Evolutionary conservation across 2,329 filamentous ascomycete species (phyloP), one percentile per base, ranked within the genome.

Genomic region (Apiospora marii): DNA sequence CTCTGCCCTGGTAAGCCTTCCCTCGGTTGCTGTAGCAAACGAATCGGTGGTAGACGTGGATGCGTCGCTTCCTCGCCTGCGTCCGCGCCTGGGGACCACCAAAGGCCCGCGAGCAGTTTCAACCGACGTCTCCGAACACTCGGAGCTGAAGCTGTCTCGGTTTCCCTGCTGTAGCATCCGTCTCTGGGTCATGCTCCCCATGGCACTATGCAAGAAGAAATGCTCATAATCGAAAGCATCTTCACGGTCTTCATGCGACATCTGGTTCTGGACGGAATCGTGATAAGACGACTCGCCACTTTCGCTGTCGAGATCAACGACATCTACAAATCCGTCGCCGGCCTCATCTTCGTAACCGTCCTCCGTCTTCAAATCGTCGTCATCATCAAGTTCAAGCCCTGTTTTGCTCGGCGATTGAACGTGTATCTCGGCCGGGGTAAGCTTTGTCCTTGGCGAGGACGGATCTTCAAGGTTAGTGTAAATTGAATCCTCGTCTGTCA

Each of bases 191-290:
- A 94, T 92, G 2, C 89, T 94, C 7, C 94, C 95, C 88, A 98
- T 92, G 14, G 95, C 94, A 76, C 94, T 97, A 81, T 98, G 95
- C 19, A 98, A 87, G 81, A 98, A 98, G 83, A 98, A 98, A 80
- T 97, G 92, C 81, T 98, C 94, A 75, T 98, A 98, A 81, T 98
- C 96, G 79, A 98, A 98, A 0, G 95, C 95, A 81, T 98, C 96
- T 76, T 95, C 92, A 27, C 96, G 93, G 81, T 98, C 95, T 83
- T 98, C 96, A 78, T 98, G 96, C 0, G 94, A 94, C 7, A 93
- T 84, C 12, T 88, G 87, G 70, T 89, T 87, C 71, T 89, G 86
- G 68, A 87, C 81, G 0, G 87, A 85, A 76, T 92, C 91, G 77
- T 92, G 89, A 77, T 93, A 92, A 8, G 91, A 84, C 16, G 89